Percentiles rank a stretch among this genome's conserved stretches.
Conservation (phyloP, 2,329 filamentous ascomycete species). For the Thielaviopsis ethacetica region DNA sequence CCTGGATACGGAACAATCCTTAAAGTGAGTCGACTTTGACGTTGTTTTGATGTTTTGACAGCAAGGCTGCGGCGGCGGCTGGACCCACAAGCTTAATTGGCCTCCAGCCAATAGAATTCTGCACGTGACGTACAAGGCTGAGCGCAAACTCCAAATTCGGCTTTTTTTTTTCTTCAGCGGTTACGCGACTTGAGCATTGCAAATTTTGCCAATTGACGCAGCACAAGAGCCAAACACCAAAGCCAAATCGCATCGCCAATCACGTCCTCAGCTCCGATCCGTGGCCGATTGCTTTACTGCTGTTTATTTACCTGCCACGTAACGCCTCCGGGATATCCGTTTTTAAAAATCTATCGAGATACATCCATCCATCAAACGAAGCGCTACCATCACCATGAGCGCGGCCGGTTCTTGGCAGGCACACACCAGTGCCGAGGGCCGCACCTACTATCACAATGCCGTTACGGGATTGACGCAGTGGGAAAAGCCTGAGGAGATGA, state of each 20-base stretch:
- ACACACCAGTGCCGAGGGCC: conserved; percentile 63
- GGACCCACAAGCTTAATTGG: background rate
- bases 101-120: background rate
- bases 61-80: background rate
- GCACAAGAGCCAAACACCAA: background rate
- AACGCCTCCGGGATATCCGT: no score
- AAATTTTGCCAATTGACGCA: background rate
- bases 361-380: background rate
- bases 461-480: conserved; percentile 80
- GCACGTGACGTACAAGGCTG: conserved; percentile 2
- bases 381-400: conserved; percentile 2
- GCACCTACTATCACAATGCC: conserved; percentile 81
- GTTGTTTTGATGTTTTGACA: background rate
- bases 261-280: no score
- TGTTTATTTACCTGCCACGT: no score
- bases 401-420: conserved; percentile 50
- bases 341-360: no score
- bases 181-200: background rate
- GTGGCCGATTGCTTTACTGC: background rate
- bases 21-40: background rate
- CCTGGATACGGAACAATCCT: background rate
- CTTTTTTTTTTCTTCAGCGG: conserved; percentile 4
- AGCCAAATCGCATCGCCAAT: background rate
- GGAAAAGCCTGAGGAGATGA: conserved; percentile 82
- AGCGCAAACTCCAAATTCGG: background rate